Percentiles rank a stretch among this genome's conserved stretches.
Evolutionary conservation across 352 stramenopile genomes (phyloP).

Genomic region (Pythium aphanidermatum): DNA sequence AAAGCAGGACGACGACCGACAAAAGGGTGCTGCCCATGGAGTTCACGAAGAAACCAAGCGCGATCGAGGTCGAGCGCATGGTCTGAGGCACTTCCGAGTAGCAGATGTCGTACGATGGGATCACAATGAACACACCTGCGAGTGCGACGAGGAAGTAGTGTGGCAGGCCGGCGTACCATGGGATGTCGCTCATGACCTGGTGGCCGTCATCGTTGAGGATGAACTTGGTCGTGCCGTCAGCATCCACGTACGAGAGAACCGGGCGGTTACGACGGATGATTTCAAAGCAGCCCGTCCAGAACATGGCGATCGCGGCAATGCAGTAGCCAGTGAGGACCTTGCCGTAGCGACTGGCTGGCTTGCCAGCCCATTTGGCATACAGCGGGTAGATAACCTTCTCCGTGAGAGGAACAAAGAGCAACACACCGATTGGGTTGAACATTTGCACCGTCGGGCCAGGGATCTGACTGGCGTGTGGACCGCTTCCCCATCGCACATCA

Average conservation of each 20-base stretch:
- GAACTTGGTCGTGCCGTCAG: conserved; percentile 9
- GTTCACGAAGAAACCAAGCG: conserved; percentile 30
- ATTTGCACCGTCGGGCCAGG: conserved; percentile 22
- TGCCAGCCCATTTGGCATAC: conserved; percentile 7
- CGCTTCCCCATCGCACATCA: conserved; percentile 19
- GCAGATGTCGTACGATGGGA: conserved; percentile 30
- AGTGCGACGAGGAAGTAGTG: conserved; percentile 37
- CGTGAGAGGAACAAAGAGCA: conserved; percentile 12
- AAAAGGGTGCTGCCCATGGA: conserved; percentile 18
- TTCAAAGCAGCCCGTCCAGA: conserved; percentile 20
- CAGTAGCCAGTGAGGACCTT: conserved; percentile 14
- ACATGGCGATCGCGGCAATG: conserved; percentile 11
- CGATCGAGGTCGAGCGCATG: conserved; percentile 30
- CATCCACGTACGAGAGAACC: conserved; percentile 15
- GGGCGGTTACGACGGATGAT: conserved; percentile 11
- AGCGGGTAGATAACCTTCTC: conserved; percentile 14
- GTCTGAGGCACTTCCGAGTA: conserved; percentile 35
- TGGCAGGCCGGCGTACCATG: conserved; percentile 32
- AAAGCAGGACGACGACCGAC: conserved; percentile 46
- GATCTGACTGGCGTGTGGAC: conserved; percentile 15
- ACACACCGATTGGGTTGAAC: conserved; percentile 23
- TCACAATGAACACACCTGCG: conserved; percentile 13
- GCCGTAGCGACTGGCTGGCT: conserved; percentile 14
- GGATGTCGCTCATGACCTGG: conserved; percentile 22
- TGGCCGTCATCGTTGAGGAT: conserved; percentile 17